Base-by-base conservation (phyloP, 225 moss, liverwort and hornwort species). In the Pseudisothecium myosuroides region DNA sequence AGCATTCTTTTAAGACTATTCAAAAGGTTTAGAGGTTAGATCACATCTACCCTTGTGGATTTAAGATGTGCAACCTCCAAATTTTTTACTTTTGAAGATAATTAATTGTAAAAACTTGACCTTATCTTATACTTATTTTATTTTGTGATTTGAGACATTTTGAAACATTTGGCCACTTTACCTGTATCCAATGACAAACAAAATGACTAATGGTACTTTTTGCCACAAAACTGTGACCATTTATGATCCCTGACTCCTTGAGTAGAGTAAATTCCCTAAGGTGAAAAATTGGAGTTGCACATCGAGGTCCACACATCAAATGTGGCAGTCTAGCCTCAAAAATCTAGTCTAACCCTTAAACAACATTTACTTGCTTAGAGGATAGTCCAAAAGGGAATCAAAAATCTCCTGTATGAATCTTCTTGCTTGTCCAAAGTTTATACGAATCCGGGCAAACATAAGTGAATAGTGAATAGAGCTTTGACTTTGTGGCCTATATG, bases 321-420 rank as follows among this genome's bases (percentile, higher is more conserved):
- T 31, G 19, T 74, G 7, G 7, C 2, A 7, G 1, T 21, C 0
- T 34, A 49, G 21, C 32, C 8, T 50, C 0, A 0, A 1, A 0
- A 0, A 54, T 24, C 6, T 0, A 54, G 0, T 16, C 16, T 54
- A 47, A 31, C 4, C 29, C 0, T 32, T 32, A 12, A 32, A 18
- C 0, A 1, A 32, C 32, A 75, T 50, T 75, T 8, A 50, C 10
- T 32, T 49, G 12, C 20, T 20, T 32, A 19, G 11, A 20, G 1
- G 7, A 5, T 29, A 49, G 11, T 50, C 12, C 19, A 32, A 19
- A 19, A 0, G 4, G 2, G 5, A 75, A 75, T 31, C 0, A 31
- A 27, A 47, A 74, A 74, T 45, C 10, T 45, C 10, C 2, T 43
- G 7, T 12, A 49, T 49, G 2, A 8, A 12, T 49, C 7, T 20